phyloP scores from a whole-genome alignment of 305 asterid genomes.

The Withania somnifera region DNA sequence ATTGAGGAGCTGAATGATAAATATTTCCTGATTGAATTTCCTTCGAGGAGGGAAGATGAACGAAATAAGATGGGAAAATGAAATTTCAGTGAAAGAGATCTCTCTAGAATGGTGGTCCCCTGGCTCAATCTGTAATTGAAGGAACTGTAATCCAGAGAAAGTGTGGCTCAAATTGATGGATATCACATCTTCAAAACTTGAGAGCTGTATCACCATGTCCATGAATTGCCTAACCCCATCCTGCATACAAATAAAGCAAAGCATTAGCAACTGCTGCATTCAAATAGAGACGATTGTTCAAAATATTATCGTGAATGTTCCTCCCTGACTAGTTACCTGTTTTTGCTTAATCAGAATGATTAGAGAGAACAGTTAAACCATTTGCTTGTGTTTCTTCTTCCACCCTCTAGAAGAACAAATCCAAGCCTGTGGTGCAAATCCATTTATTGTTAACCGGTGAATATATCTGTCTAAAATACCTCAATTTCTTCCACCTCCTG shows the following conservation, averaged over 20 bases:
- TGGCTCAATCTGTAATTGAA: not conserved
- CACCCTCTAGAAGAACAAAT: conserved; percentile 21
- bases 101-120: not conserved
- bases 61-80: not conserved
- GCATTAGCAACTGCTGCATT: conserved; percentile 18
- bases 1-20: not conserved
- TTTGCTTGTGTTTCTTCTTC: conserved; percentile 21
- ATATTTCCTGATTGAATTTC: not conserved
- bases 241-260: conserved; percentile 31
- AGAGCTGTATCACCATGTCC: conserved; percentile 20
- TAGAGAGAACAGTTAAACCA: conserved; percentile 20
- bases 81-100: not conserved
- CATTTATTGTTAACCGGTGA: conserved; percentile 22
- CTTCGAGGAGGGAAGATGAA: not conserved
- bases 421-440: conserved; percentile 21
- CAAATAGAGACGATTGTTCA: conserved; percentile 7
- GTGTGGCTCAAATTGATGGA: not conserved
- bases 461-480: conserved; percentile 34
- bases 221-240: conserved; percentile 28
- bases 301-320: conserved; percentile 11
- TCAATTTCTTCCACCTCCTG: conserved; percentile 21
- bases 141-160: not conserved
- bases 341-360: conserved; percentile 21
- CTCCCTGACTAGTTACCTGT: conserved; percentile 22
- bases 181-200: not conserved